Percentiles rank a stretch among this genome's conserved stretches.
Conservation (phyloP, 208 protist genomes). For the Crithidia brevicula region DNA sequence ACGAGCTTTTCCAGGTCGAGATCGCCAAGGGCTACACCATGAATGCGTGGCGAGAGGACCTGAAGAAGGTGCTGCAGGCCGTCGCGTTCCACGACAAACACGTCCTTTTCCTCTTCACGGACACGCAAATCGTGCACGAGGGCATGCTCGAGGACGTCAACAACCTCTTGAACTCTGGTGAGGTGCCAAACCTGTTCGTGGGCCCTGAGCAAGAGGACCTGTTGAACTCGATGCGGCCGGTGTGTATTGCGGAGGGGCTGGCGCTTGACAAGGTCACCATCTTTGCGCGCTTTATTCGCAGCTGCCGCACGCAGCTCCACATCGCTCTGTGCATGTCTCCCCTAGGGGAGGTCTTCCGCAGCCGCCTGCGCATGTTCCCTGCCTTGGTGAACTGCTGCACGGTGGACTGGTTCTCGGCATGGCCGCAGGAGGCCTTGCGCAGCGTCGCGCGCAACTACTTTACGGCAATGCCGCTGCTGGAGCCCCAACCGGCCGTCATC, state of each 20-base stretch:
- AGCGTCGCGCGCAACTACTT: constrained; percentile 95
- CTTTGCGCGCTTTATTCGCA: constrained; percentile 94
- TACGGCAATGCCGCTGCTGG: constrained; percentile 39
- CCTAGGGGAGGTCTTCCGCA: constrained; percentile 95
- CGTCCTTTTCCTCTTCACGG: constrained; percentile 97
- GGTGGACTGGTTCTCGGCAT: constrained; percentile 99
- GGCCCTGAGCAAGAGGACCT: constrained; percentile 95
- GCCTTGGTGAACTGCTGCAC: constrained; percentile 98
- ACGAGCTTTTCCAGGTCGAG: constrained; percentile 95
- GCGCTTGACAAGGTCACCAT: constrained; percentile 95
- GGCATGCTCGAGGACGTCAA: constrained; percentile 99
- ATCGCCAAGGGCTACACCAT: constrained; percentile 97
- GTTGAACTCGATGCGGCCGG: constrained; percentile 93
- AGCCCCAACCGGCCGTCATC: constrained; percentile 41
- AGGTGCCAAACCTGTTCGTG: constrained; percentile 98
- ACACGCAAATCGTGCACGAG: constrained; percentile 98
- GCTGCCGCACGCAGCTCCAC: constrained; percentile 96
- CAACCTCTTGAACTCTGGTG: constrained; percentile 98
- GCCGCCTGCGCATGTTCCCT: constrained; percentile 97
- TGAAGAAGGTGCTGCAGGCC: constrained; percentile 92
- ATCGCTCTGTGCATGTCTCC: constrained; percentile 98
- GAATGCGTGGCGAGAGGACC: constrained; percentile 96
- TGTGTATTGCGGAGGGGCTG: constrained; percentile 91
- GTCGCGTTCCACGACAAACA: constrained; percentile 96
- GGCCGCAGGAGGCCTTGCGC: constrained; percentile 95